These are phyloP conservation scores for Plectosphaerella sp. DNA, from an alignment of 2,329 filamentous ascomycete genomes.

Conservation along the genomic window DNA sequence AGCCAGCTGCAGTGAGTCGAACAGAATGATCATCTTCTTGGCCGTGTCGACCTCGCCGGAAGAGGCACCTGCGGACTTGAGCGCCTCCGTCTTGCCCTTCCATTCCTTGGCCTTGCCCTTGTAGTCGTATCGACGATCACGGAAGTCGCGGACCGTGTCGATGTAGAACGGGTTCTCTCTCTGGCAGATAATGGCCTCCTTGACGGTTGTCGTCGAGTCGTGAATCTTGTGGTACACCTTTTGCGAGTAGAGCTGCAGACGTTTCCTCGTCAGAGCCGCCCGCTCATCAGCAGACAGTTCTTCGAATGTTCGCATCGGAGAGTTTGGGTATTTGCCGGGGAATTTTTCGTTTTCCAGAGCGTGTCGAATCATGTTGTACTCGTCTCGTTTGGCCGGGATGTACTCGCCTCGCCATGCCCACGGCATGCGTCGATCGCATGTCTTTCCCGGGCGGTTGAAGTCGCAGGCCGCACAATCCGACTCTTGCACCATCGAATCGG, in stretches of 20 bases:
- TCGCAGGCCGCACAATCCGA: conserved; percentile 96
- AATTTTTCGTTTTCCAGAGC: conserved; percentile 90
- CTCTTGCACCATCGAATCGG: conserved; percentile 98
- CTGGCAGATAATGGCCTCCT: conserved; percentile 97
- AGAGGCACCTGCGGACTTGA: conserved; percentile 78
- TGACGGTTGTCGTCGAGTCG: conserved; percentile 84
- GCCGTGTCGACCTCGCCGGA: conserved; percentile 79
- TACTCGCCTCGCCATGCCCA: conserved; percentile 99
- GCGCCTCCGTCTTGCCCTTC: conserved; percentile 89
- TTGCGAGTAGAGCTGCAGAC: conserved; percentile 88
- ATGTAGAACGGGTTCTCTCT: conserved; percentile 98
- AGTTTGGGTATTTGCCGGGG: conserved; percentile 70
- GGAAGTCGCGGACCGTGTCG: conserved; percentile 90
- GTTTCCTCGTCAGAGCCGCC: conserved; percentile 73
- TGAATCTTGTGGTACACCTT: conserved; percentile 99
- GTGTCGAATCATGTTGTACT: conserved; percentile 98
- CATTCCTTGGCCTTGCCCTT: conserved; percentile 97
- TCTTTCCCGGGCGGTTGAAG: conserved; percentile 96
- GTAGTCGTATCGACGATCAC: conserved; percentile 96
- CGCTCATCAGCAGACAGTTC: conserved; percentile 82
- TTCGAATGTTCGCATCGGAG: conserved; percentile 69
- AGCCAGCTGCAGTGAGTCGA: conserved; percentile 90
- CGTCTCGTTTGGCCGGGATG: conserved; percentile 88
- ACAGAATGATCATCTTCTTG: conserved; percentile 98
- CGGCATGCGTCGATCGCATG: conserved; percentile 87